Evolutionary conservation across 2,329 filamentous ascomycete species (phyloP).

Genomic region (Arthrobotrys musiformis): DNA sequence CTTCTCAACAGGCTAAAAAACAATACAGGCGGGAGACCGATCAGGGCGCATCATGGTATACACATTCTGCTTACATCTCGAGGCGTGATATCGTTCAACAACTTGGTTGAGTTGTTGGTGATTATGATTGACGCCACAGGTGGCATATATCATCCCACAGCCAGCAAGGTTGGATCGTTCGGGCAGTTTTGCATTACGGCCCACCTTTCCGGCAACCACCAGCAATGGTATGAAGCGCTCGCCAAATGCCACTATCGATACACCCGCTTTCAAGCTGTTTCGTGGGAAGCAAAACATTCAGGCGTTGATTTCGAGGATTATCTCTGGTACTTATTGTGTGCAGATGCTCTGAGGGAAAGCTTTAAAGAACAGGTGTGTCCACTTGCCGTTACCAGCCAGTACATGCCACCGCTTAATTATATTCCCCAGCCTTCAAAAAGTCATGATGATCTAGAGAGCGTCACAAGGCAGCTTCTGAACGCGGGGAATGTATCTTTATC

Average conservation of each 20-base stretch:
- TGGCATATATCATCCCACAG: neutral
- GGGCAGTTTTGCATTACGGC: neutral
- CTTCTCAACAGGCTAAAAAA: neutral
- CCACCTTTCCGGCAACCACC: neutral
- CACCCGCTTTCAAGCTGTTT: neutral
- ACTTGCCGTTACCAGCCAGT: too few species aligned
- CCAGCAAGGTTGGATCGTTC: neutral
- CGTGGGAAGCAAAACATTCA: neutral
- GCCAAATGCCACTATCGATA: neutral
- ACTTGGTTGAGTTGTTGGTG: neutral
- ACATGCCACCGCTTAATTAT: too few species aligned
- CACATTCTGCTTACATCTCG: too few species aligned
- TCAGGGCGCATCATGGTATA: too few species aligned
- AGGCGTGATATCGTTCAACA: neutral
- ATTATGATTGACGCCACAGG: neutral
- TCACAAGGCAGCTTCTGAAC: too few species aligned
- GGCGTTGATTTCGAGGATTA: neutral
- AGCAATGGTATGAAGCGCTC: neutral
- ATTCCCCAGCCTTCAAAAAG: too few species aligned
- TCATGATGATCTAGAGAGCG: too few species aligned
- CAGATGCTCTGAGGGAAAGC: neutral
- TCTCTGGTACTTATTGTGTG: neutral
- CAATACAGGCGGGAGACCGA: neutral
- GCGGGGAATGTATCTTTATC: too few species aligned
- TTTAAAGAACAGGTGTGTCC: too few species aligned